A percentile compares a stretch with the other conserved stretches of the same genome.
Evolutionary conservation across 1,284 basidiomycete species (phyloP).

Genomic region (Fomitopsis betulina): DNA sequence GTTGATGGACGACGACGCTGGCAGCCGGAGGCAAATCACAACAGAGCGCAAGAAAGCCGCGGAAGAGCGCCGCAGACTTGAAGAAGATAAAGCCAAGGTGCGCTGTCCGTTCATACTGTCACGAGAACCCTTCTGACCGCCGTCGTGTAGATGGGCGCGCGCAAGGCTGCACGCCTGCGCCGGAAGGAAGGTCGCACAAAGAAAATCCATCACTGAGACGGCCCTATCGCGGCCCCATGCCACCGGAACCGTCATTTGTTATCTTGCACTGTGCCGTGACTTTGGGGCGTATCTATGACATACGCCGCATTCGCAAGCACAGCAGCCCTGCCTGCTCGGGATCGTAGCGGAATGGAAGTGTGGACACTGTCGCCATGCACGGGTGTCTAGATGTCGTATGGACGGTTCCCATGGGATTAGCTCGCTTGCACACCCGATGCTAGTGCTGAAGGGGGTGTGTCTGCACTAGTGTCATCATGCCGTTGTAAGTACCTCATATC

Average conservation of each 20-base stretch:
- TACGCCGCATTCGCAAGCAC: not conserved
- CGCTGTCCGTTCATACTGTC: conserved; percentile 7
- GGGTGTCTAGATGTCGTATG: not conserved
- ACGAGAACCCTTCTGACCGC: not conserved
- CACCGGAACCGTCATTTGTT: not conserved
- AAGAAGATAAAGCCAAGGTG: conserved; percentile 72
- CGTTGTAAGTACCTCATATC: too few species aligned
- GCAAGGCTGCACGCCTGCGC: conserved; percentile 66
- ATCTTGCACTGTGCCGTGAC: not conserved
- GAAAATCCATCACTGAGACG: conserved; percentile 63
- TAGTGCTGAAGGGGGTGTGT: not conserved
- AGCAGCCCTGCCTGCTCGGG: not conserved
- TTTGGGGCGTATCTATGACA: not conserved
- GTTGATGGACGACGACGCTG: not conserved
- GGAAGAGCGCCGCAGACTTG: conserved; percentile 64
- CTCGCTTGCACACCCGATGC: not conserved
- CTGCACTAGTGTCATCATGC: too few species aligned
- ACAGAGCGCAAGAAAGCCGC: conserved; percentile 63
- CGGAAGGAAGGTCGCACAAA: conserved; percentile 70
- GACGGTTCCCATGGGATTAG: not conserved
- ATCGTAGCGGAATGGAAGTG: not conserved
- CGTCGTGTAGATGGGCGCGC: conserved; percentile 63
- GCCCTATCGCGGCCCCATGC: not conserved
- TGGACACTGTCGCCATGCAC: not conserved
- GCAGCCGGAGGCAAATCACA: conserved; percentile 63